Evolutionary conservation across 495 filamentous ascomycete genomes (phyloP), one percentile per base, ranked within the genome.

Genomic region (Neurospora africana): DNA sequence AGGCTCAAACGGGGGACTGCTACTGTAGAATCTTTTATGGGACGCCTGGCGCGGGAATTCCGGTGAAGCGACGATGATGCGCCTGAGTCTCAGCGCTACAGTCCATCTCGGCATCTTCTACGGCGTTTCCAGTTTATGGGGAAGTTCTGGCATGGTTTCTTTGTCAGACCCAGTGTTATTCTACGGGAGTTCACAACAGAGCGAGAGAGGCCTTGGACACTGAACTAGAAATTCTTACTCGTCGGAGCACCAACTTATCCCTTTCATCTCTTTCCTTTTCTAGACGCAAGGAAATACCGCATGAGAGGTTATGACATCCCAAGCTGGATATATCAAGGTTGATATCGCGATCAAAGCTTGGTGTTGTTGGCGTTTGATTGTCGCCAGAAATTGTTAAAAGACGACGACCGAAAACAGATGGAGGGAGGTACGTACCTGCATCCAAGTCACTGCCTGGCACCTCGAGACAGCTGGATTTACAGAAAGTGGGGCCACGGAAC

Each of bases 51-150:
- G 53, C 39, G 17, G 71, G 23, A 19, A 17, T 30, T 3, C 58
- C 72, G 72, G 72, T 73, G 23, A 73, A 70, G 19, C 40, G 8
- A 68, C 61, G 35, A 37, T 27, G 27, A 41, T 10, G 38, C 53
- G 58, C 68, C 70, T 41, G 17, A 43, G 21, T 40, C 65, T 58
- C 58, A 41, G 5, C 21, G 36, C 27, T 41, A 71, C 36, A 5
- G 10, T 36, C 76, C 71, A 72, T 72, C 37, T 61, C 44, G 27
- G 70, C 76, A 77, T 77, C 40, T 72, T 70, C 23, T 21, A 21
- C 41, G 33, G 36, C 7, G 27, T 21, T 53, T 47, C 30, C 38
- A 70, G 69, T 35, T 61, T 15, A 65, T 10, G 53, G 13, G 15
- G 69, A 70, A 30, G 21, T n/a, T 33, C 69, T 23, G 39, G 47